Evolutionary conservation across 2,329 filamentous ascomycete species (phyloP), one percentile per base, ranked within the genome.

Genomic region (Dryadomyces sulphureus): DNA sequence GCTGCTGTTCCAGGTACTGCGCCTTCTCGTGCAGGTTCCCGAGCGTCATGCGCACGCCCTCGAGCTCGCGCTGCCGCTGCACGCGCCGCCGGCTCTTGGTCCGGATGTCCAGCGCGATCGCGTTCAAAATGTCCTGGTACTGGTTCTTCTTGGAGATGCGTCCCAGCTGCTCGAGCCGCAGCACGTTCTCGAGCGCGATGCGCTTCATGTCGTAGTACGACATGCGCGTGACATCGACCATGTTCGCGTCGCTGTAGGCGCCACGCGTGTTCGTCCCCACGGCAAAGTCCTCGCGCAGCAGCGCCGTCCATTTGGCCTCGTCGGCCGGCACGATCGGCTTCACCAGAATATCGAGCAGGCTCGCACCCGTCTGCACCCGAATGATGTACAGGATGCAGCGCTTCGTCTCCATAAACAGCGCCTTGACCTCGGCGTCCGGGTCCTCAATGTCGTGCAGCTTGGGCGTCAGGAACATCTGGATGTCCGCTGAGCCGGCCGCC

Each of bases 381-480:
- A 98, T 96, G 60, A 98, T 96, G 64, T 96, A 98, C 51, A 98
- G 69, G 36, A 96, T 84, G 59, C 92, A 94, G 56, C 92, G 81
- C 67, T 98, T 98, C 3, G 92, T 96, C 65, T 96, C 92, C 79
- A 95, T 96, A 61, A 95, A 95, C 3, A 98, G 72, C 1, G 88
- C 74, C 65, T 96, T 95, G 52, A 92, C 72, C 49, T 92, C 84
- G 4, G 89, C 87, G 58, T 96, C 90, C 4, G 92, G 90, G 59
- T 98, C 92, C 56, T 94, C 85, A 50, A 88, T 69, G 56, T 94
- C 84, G 58, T 93, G 87, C 45, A 94, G 76, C 62, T 92, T 93
- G 34, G 89, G 86, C 39, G 84, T 92, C 38, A 95, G 68, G 49
- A 87, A 94, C 69, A 95, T 79, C 49, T 85, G 88, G 50, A 95